Conservation (phyloP, 805 yeast species). For the Candida pseudoglaebosa region DNA sequence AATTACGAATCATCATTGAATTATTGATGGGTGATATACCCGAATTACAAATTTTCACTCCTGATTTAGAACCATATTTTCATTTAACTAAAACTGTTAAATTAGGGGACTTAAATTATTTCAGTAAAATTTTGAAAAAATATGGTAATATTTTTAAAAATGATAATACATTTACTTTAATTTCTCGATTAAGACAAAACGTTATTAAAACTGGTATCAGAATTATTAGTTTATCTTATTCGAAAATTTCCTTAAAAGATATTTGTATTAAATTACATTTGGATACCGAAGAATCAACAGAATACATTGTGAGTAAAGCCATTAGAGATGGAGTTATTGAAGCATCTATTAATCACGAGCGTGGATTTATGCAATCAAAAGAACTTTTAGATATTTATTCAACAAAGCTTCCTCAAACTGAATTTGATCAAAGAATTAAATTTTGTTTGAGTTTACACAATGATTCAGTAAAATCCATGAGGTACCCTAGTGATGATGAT, state of each 20-base stretch:
- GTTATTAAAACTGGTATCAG: constrained; percentile 98
- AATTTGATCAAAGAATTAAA: constrained; percentile 88
- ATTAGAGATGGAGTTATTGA: constrained; percentile 97
- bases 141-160: constrained; percentile 59
- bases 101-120: constrained; percentile 80
- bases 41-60: constrained; percentile 73
- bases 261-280: constrained; percentile 88
- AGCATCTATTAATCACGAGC: constrained; percentile 85
- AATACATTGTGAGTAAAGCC: constrained; percentile 94
- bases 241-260: constrained; percentile 86
- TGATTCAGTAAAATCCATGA: constrained; percentile 91
- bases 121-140: constrained; percentile 63
- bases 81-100: constrained; percentile 89
- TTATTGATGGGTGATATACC: constrained; percentile 96
- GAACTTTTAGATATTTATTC: constrained; percentile 85
- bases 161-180: constrained; percentile 82
- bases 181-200: constrained; percentile 87
- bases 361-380: constrained; percentile 86
- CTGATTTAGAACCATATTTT: constrained; percentile 73
- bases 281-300: constrained; percentile 94
- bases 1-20: constrained; percentile 83
- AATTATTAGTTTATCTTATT: constrained; percentile 85
- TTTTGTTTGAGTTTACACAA: constrained; percentile 89
- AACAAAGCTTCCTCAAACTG: constrained; percentile 78
- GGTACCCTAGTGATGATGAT: constrained; percentile 61